A percentile compares a stretch with the other conserved stretches of the same genome.
These are phyloP conservation scores for Aspergillus biplanus DNA, from an alignment of 495 filamentous ascomycete genomes.

Conservation along the genomic window DNA sequence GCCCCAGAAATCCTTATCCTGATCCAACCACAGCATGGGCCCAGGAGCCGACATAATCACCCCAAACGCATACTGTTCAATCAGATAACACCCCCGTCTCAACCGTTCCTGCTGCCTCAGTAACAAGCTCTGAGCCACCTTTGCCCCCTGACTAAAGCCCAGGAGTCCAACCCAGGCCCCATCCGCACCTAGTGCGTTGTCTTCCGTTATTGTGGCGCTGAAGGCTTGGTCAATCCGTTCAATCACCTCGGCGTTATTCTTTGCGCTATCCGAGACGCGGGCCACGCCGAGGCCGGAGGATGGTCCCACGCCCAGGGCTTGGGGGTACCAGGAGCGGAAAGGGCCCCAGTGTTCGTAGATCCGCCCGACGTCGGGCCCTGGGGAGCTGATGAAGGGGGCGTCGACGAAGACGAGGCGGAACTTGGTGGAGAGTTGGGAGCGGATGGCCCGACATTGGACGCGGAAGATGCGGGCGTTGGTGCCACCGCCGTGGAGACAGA, in stretches of 20 bases:
- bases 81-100: too few species aligned
- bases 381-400: conserved; percentile 49
- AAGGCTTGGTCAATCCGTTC: not conserved
- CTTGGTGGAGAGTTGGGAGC: conserved; percentile 40
- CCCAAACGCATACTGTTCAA: too few species aligned
- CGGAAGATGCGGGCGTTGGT: conserved; percentile 63
- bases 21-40: too few species aligned
- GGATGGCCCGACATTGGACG: conserved; percentile 58
- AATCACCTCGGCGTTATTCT: not conserved
- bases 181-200: not conserved
- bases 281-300: not conserved
- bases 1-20: too few species aligned
- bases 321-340: conserved; percentile 59
- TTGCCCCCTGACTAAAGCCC: conserved; percentile 62
- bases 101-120: conserved; percentile 23
- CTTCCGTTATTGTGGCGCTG: not conserved
- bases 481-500: conserved; percentile 71
- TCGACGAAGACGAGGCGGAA: conserved; percentile 66
- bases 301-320: not conserved
- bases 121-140: conserved; percentile 54
- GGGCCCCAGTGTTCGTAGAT: conserved; percentile 60
- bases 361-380: conserved; percentile 54
- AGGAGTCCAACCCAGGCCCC: conserved; percentile 64
- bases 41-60: too few species aligned
- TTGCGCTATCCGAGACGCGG: not conserved